A percentile compares a stretch with the other conserved stretches of the same genome.
phyloP scores from a whole-genome alignment of 495 filamentous ascomycete genomes.

The Aspergillus egyptiacus region DNA sequence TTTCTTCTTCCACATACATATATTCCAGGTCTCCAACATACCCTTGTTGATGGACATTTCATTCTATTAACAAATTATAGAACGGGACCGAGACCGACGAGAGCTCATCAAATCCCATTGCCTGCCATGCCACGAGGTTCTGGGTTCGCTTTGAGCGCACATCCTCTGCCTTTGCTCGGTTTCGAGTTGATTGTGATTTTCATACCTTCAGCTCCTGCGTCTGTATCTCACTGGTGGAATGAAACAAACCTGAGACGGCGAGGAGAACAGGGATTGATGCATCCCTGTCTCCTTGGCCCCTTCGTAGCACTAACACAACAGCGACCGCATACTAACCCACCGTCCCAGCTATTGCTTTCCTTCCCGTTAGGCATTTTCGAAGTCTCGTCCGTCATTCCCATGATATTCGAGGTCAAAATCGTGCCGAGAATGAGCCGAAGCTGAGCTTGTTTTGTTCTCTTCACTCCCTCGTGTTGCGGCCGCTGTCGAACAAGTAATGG shows the following conservation, averaged over 20 bases:
- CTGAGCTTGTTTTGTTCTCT: constrained; percentile 25
- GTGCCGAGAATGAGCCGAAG: constrained; percentile 36
- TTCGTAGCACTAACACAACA: neutral
- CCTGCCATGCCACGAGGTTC: constrained; percentile 31
- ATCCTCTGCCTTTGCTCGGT: constrained; percentile 9
- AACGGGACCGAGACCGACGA: constrained; percentile 41
- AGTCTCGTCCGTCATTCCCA: constrained; percentile 44
- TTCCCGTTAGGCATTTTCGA: constrained; percentile 37
- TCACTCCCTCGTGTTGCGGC: constrained; percentile 48
- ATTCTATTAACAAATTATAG: constrained; percentile 40
- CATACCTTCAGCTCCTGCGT: neutral
- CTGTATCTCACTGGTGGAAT: neutral
- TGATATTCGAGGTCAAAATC: constrained; percentile 49
- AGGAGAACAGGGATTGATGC: neutral
- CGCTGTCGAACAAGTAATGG: constrained; percentile 31
- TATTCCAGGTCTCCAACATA: constrained; percentile 43
- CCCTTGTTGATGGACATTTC: constrained; percentile 36
- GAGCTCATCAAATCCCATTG: constrained; percentile 47
- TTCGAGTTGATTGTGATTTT: constrained; percentile 2
- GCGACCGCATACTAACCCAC: neutral
- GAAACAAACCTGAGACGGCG: neutral
- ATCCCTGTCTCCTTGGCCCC: neutral
- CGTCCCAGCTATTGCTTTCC: too few relatives aligned
- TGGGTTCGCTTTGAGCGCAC: constrained; percentile 50
- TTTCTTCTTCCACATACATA: constrained; percentile 19